These are phyloP conservation scores for Kwoniella sp. DNA, from an alignment of 768 basidiomycete genomes.

Conservation along the genomic window DNA sequence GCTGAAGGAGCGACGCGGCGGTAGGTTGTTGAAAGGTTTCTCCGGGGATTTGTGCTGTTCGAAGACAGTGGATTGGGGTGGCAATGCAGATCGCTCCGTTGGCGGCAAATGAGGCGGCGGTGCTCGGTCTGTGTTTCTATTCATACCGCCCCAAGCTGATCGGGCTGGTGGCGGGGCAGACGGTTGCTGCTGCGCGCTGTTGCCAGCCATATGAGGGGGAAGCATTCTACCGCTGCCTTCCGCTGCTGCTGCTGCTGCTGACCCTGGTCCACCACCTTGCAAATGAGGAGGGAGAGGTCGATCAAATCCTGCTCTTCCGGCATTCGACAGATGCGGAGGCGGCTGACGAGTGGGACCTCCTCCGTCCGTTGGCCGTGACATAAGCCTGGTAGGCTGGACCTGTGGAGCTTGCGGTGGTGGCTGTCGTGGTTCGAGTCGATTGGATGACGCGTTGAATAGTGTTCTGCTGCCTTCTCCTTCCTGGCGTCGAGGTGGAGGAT, in stretches of 20 bases:
- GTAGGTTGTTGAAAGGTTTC: conserved; percentile 1
- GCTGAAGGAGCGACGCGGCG: conserved; percentile 29
- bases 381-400: conserved; percentile 23
- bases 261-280: no score
- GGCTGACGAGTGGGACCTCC: conserved; percentile 4
- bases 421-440: conserved; percentile 69
- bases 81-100: not conserved
- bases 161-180: conserved; percentile 14
- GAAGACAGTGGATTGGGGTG: conserved; percentile 26
- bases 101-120: conserved; percentile 25
- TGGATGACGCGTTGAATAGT: conserved; percentile 94
- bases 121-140: conserved; percentile 19
- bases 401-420: conserved; percentile 3
- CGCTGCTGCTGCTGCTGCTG: not conserved
- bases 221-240: conserved; percentile 21
- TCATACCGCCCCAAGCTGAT: conserved; percentile 31
- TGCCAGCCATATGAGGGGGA: conserved; percentile 29
- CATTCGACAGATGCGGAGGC: conserved; percentile 23
- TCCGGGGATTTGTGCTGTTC: conserved; percentile 17
- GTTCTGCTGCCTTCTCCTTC: conserved; percentile 64
- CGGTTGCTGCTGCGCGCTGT: not conserved
- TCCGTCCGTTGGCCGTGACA: conserved; percentile 22
- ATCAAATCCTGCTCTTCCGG: conserved; percentile 18
- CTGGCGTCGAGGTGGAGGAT: conserved; percentile 28
- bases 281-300: conserved; percentile 48